Base-by-base conservation (phyloP, 306 rosid species). In the Casuarina cunninghamiana region DNA sequence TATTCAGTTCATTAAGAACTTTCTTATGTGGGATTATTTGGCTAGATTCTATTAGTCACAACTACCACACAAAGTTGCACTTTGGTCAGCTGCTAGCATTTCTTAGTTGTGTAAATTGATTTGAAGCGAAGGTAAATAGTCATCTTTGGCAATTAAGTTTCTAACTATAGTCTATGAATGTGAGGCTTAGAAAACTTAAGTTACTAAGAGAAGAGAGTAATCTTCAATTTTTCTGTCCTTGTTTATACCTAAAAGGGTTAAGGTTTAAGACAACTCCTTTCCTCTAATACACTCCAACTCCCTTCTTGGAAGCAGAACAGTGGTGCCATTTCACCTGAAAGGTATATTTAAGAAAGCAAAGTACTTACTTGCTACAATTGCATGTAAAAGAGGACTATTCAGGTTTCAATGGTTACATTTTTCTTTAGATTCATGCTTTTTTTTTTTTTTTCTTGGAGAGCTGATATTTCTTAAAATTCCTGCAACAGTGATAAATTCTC, bases 401-500 rank as follows among this genome's bases (percentile, higher is more conserved):
- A 37, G 15, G 15, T 26, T 32, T 37, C 6, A 12, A 12, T 32
- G 69, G 17, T 13, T 35, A 62, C n/a, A 62, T 35, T 11, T 73
- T 54, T 16, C 45, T 82, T 37, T 77, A 48, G 69, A 75, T 83
- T 83, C 62, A 72, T 75, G 79, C 37, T 72, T 81, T 78, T 71
- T 81, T 71, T 80, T 74, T 72, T 77, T 19, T 3, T 48, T 13
- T 26, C 32, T 26, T 4, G 78, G 78, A 78, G 77, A 74, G 78
- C 74, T 9, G 69, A 62, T 13, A 35, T 15, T 13, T 60, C 74
- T 48, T 76, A 50, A 69, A 78, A 57, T 75, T 83, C 78, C 70
- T 72, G 80, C 84, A 75, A 81, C 65, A 76, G 81, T 15, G 53
- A 51, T 75, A 38, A 26, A 51, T 58, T 86, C 82, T 46, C 55